Evolutionary conservation across 1,139 yeast genomes (phyloP), one percentile per base, ranked within the genome.

Genomic region (Yamadazyma oceani): DNA sequence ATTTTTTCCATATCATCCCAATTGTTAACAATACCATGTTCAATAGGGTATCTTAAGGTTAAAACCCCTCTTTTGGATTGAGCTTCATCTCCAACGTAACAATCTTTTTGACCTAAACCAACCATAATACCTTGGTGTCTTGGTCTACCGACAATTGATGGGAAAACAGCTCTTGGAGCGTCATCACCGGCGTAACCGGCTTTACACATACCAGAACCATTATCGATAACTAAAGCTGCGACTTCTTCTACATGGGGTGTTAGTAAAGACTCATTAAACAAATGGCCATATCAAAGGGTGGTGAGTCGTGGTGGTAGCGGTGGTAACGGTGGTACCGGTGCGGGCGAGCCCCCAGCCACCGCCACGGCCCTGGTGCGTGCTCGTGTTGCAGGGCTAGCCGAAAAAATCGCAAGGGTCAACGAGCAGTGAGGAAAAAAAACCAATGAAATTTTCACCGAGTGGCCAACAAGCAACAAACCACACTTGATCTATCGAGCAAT

Each of bases 171-270:
- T 75, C 97, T 87, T 69, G 98, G 98, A 54, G 98, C 97, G 77
- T 92, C 98, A 69, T 92, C 98, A 78, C 98, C 98, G 82, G 98
- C 98, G 72, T 90, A 92, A 78, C 98, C 98, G 94, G 97, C 97
- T 73, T 92, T 92, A 84, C 97, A 92, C 97, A 92, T 92, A 83
- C 98, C 98, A 68, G 98, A 92, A 80, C 98, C 98, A 78, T 92
- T 92, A 73, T 92, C 98, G 75, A 92, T 92, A 78, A 92, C 98
- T 76, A 85, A 85, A 57, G 76, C 76, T 60, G 76, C 75, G 56
- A 71, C 75, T 69, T 70, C 76, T 69, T 71, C 77, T 71, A 54
- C 54, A 51, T 32, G 31, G 17, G n/a, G 26, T 8, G 21, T 19
- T 19, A 19, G 21, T 19, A 23, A 23, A 32, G 40, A 34, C 61